phyloP scores from a whole-genome alignment of 306 rosid genomes.

The Castanea sativa region DNA sequence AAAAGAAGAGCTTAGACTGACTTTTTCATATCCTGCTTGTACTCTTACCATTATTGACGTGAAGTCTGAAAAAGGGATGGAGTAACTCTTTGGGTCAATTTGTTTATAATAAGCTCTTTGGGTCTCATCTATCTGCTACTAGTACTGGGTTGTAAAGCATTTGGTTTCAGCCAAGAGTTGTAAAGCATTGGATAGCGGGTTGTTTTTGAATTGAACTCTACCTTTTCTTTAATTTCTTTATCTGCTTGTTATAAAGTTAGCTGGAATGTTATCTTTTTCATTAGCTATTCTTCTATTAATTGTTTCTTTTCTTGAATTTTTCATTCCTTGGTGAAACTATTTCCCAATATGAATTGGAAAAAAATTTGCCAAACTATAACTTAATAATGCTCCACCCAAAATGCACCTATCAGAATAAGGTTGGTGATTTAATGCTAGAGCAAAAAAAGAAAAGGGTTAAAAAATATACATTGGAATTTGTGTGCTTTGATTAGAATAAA shows the following conservation, averaged over 20 bases:
- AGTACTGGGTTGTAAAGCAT: not conserved
- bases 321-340: not conserved
- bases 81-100: too few species aligned
- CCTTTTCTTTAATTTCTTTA: too few species aligned
- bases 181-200: not conserved
- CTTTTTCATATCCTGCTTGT: not conserved
- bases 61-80: not conserved
- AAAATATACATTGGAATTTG: not conserved
- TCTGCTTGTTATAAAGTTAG: not conserved
- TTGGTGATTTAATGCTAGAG: not conserved
- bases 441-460: not conserved
- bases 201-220: not conserved
- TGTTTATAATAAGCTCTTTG: not conserved
- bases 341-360: not conserved
- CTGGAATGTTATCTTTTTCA: not conserved
- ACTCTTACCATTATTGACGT: not conserved
- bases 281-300: not conserved
- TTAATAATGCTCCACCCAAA: not conserved
- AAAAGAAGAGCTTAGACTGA: slow-evolving; percentile 11
- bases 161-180: not conserved
- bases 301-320: not conserved
- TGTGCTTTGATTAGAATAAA: not conserved
- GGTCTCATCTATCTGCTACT: not conserved
- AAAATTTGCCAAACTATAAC: not conserved
- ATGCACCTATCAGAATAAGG: not conserved